Percentiles rank a stretch among this genome's conserved stretches.
phyloP scores from a whole-genome alignment of 768 basidiomycete species.

The Russula olivacea region DNA sequence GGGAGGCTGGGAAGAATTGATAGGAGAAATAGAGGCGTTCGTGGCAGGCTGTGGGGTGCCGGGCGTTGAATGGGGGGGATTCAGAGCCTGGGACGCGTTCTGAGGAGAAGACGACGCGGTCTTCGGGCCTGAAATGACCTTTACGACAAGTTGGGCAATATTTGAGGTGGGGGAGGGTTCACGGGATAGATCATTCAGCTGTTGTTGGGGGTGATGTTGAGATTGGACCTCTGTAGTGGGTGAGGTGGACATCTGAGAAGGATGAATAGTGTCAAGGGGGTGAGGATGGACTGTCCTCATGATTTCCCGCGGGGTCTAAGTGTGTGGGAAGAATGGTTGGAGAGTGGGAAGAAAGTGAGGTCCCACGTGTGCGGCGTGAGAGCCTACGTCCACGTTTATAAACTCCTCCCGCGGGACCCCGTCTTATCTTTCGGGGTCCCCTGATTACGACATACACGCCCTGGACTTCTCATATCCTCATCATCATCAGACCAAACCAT shows the following conservation, averaged over 20 bases:
- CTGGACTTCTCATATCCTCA: slow-evolving; percentile 3
- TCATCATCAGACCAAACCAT: slow-evolving; percentile 16
- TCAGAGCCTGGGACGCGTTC: slow-evolving; percentile 36
- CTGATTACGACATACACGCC: slow-evolving; percentile 16
- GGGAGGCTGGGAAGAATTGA: slow-evolving; percentile 28
- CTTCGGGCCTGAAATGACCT: slow-evolving; percentile 22
- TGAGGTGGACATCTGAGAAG: slow-evolving; percentile 24
- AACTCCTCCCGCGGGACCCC: slow-evolving; percentile 28
- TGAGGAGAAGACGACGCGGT: slow-evolving; percentile 29
- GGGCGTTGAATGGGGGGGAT: slow-evolving; percentile 25
- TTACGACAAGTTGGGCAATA: slow-evolving; percentile 26
- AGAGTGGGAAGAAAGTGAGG: slow-evolving; percentile 42
- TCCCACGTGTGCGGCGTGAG: slow-evolving; percentile 31
- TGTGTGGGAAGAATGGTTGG: slow-evolving; percentile 45
- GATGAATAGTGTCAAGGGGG: slow-evolving; percentile 38
- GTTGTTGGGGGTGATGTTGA: slow-evolving; percentile 21
- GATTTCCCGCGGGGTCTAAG: slow-evolving; percentile 36
- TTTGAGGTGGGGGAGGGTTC: slow-evolving; percentile 22
- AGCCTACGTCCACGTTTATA: slow-evolving; percentile 30
- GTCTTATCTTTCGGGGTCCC: slow-evolving; percentile 29
- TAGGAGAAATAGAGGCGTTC: slow-evolving; percentile 33
- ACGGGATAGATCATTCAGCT: slow-evolving; percentile 19
- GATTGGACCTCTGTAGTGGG: slow-evolving; percentile 19
- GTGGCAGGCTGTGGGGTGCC: slow-evolving; percentile 32
- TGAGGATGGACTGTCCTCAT: slow-evolving; percentile 44